Conservation (phyloP, 2,329 filamentous ascomycete genomes). For the Pseudocercospora pini-densiflorae region DNA sequence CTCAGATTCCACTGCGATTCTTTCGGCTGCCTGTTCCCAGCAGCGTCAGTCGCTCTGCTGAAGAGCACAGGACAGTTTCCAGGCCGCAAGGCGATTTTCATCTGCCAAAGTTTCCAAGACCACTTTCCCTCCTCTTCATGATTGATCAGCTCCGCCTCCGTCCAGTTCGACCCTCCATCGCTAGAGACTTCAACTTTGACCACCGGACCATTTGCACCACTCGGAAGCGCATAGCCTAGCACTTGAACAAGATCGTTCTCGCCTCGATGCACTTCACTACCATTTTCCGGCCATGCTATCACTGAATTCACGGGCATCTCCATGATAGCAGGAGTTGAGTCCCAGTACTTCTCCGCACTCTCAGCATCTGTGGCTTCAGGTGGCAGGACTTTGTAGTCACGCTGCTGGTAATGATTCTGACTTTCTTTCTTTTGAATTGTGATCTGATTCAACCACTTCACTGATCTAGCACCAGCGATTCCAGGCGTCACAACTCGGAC, state of each 20-base stretch:
- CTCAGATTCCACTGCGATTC: constrained; percentile 62
- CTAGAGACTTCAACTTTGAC: constrained; percentile 58
- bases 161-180: constrained; percentile 56
- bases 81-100: constrained; percentile 47
- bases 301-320: constrained; percentile 44
- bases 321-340: constrained; percentile 53
- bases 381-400: constrained; percentile 62
- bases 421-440: constrained; percentile 63
- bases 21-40: constrained; percentile 56
- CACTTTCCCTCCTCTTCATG: constrained; percentile 39
- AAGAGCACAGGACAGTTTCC: constrained; percentile 52
- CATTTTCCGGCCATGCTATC: constrained; percentile 54
- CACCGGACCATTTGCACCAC: constrained; percentile 58
- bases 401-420: constrained; percentile 61
- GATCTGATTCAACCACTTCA: constrained; percentile 66
- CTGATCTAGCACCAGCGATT: constrained; percentile 67
- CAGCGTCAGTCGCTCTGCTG: constrained; percentile 59
- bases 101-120: constrained; percentile 63
- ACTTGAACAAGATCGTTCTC: constrained; percentile 52
- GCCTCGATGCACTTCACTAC: constrained; percentile 48
- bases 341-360: constrained; percentile 59
- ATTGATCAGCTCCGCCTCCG: constrained; percentile 50
- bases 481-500: constrained; percentile 63
- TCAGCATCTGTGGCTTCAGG: constrained; percentile 54
- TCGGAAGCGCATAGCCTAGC: constrained; percentile 61